Evolutionary conservation across 352 stramenopile species (phyloP).

Genomic region (Blastocystis sp.): DNA sequence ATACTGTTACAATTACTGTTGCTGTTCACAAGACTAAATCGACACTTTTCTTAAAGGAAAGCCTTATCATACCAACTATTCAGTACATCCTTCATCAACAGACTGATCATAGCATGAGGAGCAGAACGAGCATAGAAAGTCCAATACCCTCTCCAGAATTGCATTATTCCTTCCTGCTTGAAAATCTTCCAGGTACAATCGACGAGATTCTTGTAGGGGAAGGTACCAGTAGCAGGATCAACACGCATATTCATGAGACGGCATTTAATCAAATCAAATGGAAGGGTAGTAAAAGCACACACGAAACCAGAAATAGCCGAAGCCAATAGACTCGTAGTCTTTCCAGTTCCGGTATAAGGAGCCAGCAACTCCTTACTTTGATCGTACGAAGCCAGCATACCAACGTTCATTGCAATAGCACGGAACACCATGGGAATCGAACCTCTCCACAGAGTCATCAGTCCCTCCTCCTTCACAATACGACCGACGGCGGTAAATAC

Average conservation of each 20-base stretch:
- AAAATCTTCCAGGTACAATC: conserved; percentile 88
- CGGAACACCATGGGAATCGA: conserved; percentile 83
- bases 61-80: conserved; percentile 55
- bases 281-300: conserved; percentile 89
- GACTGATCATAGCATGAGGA: conserved; percentile 97
- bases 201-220: conserved; percentile 85
- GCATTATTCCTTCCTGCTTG: conserved; percentile 82
- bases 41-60: conserved; percentile 21
- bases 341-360: conserved; percentile 43
- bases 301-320: conserved; percentile 89
- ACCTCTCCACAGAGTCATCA: conserved; percentile 80
- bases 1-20: not conserved
- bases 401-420: conserved; percentile 95
- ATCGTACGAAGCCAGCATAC: conserved; percentile 98
- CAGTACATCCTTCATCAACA: conserved; percentile 83
- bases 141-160: conserved; percentile 91
- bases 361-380: conserved; percentile 71
- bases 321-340: conserved; percentile 79
- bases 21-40: not conserved
- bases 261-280: conserved; percentile 96
- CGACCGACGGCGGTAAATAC: conserved; percentile 88
- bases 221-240: conserved; percentile 76
- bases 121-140: conserved; percentile 95
- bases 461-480: conserved; percentile 77
- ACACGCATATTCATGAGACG: conserved; percentile 92